These are phyloP conservation scores for Penicillium sp. DNA, from an alignment of 2,329 filamentous ascomycete species.

Conservation along the genomic window DNA sequence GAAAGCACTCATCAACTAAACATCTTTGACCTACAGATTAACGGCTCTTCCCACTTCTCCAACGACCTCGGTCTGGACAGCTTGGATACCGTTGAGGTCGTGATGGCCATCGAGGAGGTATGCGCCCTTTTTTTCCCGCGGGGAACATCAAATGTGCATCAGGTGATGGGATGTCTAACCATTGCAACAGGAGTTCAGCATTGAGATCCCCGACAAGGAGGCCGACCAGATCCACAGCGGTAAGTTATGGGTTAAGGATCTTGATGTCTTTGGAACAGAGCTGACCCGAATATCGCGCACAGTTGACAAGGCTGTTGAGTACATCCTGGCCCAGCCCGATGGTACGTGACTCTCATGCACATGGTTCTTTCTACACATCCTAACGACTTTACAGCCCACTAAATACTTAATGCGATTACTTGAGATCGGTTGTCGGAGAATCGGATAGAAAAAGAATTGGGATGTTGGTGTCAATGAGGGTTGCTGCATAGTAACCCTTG, in stretches of 20 bases:
- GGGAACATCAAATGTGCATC: constrained; percentile 2
- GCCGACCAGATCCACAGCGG: constrained; percentile 90
- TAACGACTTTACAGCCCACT: constrained; percentile 35
- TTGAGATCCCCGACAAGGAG: constrained; percentile 97
- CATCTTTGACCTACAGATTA: constrained; percentile 61
- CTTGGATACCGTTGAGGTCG: constrained; percentile 97
- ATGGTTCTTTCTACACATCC: neutral
- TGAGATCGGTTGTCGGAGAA: constrained; percentile 20
- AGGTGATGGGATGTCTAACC: constrained; percentile 19
- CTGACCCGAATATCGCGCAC: constrained; percentile 22
- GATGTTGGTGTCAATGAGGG: constrained; percentile 27
- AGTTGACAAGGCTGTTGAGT: constrained; percentile 94
- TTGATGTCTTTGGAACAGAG: neutral
- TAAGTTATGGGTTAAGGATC: constrained; percentile 49
- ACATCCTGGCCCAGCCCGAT: constrained; percentile 89
- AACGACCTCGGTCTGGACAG: constrained; percentile 97
- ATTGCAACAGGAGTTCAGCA: constrained; percentile 66
- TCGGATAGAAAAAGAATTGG: constrained; percentile 37
- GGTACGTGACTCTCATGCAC: constrained; percentile 56
- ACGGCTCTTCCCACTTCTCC: constrained; percentile 78
- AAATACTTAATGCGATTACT: constrained; percentile 32
- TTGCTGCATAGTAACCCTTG: constrained; percentile 29
- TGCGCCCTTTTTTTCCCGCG: constrained; percentile 16
- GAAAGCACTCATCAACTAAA: constrained; percentile 22
- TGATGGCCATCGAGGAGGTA: constrained; percentile 99